Base-by-base conservation (phyloP, 192 early-diverging fungal species). In the Coemansia guatemalensis region DNA sequence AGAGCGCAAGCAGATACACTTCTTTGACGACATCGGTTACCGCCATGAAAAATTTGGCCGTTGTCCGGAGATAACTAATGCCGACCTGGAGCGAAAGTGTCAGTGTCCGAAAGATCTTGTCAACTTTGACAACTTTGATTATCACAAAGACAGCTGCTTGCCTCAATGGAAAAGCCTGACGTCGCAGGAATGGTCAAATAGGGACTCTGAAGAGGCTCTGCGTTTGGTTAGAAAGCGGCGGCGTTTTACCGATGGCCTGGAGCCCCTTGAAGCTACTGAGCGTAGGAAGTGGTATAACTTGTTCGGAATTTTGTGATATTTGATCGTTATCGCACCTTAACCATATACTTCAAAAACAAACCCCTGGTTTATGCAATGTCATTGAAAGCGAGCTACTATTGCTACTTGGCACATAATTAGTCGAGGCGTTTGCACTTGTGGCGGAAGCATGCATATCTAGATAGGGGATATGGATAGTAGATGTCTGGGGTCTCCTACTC, bases 1-100 rank as follows among this genome's bases (percentile, higher is more conserved):
- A 29, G 64, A 59, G 5, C 56, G 48, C 44, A 61, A 77, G 0
- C 82, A 90, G 55, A 75, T 91, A 11, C 88, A 90, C 33, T 91
- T 85, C 60, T 91, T 91, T 50, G 77, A 91, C 58, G 87, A 91
- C 51, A 90, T 91, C 55, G 90, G 88, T 12, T 90, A 90, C 60
- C 61, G 60, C 18, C 86, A 88, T 33, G 75, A 68, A 17, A 54
- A 62, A 9, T 71, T 77, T 50, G 64, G 55, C 18, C 73, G 65
- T n/a, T 82, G 79, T 23, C 67, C 79, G 27, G 65, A 76, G 5
- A 22, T 48, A 1, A 21, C 25, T 4, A 24, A 8, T 8, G 44
- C 30, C 4, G 17, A 26, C 5, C 32, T 64, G 75, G 41, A 62
- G 2, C 49, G 65, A 5, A 68, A 44, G 48, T 82, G 79, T 29